These are phyloP conservation scores for Ciborinia camelliae DNA, from an alignment of 2,329 filamentous ascomycete genomes.

Conservation along the genomic window DNA sequence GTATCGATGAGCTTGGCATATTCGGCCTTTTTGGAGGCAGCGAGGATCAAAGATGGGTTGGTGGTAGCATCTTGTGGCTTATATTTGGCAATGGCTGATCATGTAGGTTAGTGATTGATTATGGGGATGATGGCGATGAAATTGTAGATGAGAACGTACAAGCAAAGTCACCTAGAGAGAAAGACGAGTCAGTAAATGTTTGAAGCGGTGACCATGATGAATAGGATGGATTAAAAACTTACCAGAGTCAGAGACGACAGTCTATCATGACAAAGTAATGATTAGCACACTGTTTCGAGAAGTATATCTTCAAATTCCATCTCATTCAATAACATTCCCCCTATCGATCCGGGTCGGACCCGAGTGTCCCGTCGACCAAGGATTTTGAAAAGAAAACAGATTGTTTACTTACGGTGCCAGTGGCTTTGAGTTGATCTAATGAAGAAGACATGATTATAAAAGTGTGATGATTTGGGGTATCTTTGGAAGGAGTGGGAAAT, in stretches of 20 bases:
- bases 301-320: slow-evolving; percentile 9
- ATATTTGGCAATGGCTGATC: slow-evolving; percentile 92
- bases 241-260: slow-evolving; percentile 96
- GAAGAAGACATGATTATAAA: slow-evolving; percentile 69
- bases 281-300: slow-evolving; percentile 16
- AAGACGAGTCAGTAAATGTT: slow-evolving; percentile 26
- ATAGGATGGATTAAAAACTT: slow-evolving; percentile 40
- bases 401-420: slow-evolving; percentile 78
- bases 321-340: background rate
- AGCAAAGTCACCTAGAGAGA: slow-evolving; percentile 66
- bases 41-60: slow-evolving; percentile 98
- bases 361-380: slow-evolving; percentile 10
- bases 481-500: slow-evolving; percentile 18
- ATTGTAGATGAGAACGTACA: slow-evolving; percentile 52
- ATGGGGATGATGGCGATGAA: background rate
- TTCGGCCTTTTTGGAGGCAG: slow-evolving; percentile 95
- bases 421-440: slow-evolving; percentile 94
- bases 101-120: slow-evolving; percentile 22
- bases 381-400: slow-evolving; percentile 22
- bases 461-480: slow-evolving; percentile 23
- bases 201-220: slow-evolving; percentile 8
- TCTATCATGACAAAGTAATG: slow-evolving; percentile 48
- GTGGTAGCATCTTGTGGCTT: slow-evolving; percentile 99
- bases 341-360: background rate
- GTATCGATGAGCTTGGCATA: slow-evolving; percentile 89